Evolutionary conservation across 2,329 filamentous ascomycete species (phyloP), one percentile per base, ranked within the genome.

Genomic region (Colletotrichum viniferum): DNA sequence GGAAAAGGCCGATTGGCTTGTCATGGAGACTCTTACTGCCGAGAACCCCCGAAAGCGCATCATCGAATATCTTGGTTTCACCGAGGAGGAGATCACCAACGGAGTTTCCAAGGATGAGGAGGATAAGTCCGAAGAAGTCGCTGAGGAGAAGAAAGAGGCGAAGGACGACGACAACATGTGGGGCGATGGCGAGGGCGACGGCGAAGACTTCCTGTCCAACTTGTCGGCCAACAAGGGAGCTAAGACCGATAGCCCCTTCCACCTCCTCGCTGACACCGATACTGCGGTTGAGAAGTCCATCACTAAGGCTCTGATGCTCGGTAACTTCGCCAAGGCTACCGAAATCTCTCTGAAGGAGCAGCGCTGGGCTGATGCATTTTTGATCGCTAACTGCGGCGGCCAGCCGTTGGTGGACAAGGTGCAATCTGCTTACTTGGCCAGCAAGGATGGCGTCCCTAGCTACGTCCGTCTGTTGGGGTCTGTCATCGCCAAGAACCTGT

Each of bases 361-460:
- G 78, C 93, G 96, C 69, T 92, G 98, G 83, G 97, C 97, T 0
- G 97, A 99, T 86, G 97, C 97, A 52, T 98, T 99, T 85, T 95
- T 99, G 88, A 96, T 99, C 82, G 97, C 97, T 62, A 98, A 98
- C 80, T 98, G 96, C 81, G 96, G 97, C 74, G 97, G 96, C 64
- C 95, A 98, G 83, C 94, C 96, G 78, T 94, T 98, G 76, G 94
- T 98, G 58, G 95, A 98, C 80, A 98, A 98, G 87, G 96, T 96
- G 7, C 97, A 98, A 84, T 90, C 94, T 76, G 93, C 96, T 14
- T 99, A 99, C 83, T 92, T 99, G 77, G 94, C 95, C 73, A 94
- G 94, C 81, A 95, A 96, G 84, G 90, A 91, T 9, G 93, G 93
- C 74, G 93, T 94, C 32, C 96, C 97, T 2, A 98, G 96, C 85